Base-by-base conservation (phyloP, 371 early-diverging fungal genomes). In the Lichtheimia ornata region DNA sequence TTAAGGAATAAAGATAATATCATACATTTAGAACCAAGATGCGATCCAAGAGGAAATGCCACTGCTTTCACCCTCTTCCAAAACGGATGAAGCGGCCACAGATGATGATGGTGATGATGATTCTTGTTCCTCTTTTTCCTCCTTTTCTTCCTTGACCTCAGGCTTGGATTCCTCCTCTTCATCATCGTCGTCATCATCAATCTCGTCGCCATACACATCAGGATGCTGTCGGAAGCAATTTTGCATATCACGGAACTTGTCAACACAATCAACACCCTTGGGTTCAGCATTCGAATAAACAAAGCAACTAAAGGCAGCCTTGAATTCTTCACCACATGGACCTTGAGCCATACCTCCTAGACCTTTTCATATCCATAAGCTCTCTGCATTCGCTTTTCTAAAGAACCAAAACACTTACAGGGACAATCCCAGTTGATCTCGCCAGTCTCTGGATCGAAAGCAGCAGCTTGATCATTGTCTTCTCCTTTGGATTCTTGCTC, bases 341-440 rank as follows among this genome's bases (percentile, higher is more conserved):
- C 92, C 93, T n/a, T 90, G 85, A 25, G 95, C 94, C 97, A 97
- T 97, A 50, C 91, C 91, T 11, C 91, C 96, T 14, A 98, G 73
- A 72, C 80, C 80, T 80, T 40, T 45, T 18, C 7, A 62, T 56
- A 35, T 15, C 14, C 42, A 20, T 17, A 43, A 25, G n/a, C 6
- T 41, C 15, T 20, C 43, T 56, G 9, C 18, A 22, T 20, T 41
- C 30, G 9, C 9, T 20, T 14, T 56, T 50, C 2, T 25, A 7
- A 14, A 1, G 22, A 2, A 2, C 2, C 22, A 18, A 27, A 12
- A 42, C 13, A 68, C 77, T 73, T 74, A 80, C 98, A 97, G n/a
- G 97, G 97, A 69, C 95, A 96, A 79, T 97, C 98, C 97, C 98
- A 98, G 85, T 97, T 96, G 77, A 98, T 97, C 83, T 98, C 97